Evolutionary conservation across 163 green algal species (phyloP).

Genomic region (Chloroidium sp.): DNA sequence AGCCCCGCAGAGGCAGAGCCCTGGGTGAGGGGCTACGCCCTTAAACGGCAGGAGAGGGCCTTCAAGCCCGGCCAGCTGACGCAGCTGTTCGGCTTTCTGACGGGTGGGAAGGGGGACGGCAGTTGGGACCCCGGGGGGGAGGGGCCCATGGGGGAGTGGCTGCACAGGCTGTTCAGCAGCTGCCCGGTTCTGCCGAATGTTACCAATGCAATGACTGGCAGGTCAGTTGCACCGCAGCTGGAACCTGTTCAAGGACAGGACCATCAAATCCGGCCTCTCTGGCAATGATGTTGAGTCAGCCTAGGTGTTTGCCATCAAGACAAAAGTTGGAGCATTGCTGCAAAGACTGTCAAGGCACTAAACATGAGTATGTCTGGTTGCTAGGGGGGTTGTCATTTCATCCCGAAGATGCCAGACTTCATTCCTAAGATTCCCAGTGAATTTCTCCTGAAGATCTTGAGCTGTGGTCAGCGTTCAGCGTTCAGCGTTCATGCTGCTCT

Average conservation of each 20-base stretch:
- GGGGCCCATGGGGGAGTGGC: background rate
- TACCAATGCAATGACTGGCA: no score
- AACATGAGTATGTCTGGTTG: background rate
- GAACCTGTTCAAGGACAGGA: background rate
- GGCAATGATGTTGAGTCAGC: no score
- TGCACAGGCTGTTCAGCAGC: background rate
- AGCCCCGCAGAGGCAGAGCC: conserved; percentile 16
- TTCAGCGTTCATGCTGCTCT: no score
- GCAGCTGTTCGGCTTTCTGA: background rate
- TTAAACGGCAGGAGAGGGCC: conserved; percentile 16
- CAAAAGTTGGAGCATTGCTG: no score
- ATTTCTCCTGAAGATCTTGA: no score
- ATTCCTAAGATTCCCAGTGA: background rate
- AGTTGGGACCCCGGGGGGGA: background rate
- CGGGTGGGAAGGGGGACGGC: conserved; percentile 1
- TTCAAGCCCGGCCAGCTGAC: conserved; percentile 5
- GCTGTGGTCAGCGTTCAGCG: no score
- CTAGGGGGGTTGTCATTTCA: no score
- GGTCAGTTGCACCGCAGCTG: background rate
- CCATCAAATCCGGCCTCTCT: background rate
- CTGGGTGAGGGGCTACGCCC: conserved; percentile 1
- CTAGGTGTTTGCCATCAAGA: no score
- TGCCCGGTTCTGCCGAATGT: background rate
- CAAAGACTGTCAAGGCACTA: background rate
- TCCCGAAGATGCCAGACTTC: background rate